These are phyloP conservation scores for Lactarius evosmus DNA, from an alignment of 768 basidiomycete species.

Conservation along the genomic window DNA sequence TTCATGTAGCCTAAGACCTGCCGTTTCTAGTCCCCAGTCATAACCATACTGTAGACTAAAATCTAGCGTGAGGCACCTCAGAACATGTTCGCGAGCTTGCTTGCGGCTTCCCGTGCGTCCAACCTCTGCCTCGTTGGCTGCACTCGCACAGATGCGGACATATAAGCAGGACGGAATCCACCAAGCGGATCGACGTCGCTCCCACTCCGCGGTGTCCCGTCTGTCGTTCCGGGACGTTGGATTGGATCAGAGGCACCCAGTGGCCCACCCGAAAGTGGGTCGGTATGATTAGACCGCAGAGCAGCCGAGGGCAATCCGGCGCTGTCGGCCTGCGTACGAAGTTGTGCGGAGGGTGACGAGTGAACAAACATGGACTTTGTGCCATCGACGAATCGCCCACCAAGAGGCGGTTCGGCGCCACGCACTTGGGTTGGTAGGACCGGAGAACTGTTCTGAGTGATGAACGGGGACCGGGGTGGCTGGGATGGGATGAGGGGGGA, in stretches of 20 bases:
- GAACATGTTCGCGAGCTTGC: conserved; percentile 89
- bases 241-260: conserved; percentile 20
- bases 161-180: conserved; percentile 53
- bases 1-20: conserved; percentile 12
- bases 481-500: conserved; percentile 4
- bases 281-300: conserved; percentile 7
- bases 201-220: conserved; percentile 17
- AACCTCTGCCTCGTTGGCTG: conserved; percentile 69
- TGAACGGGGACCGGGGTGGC: conserved; percentile 32
- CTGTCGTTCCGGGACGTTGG: conserved; percentile 22
- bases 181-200: conserved; percentile 61
- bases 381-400: conserved; percentile 67
- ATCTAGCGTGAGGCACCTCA: conserved; percentile 33
- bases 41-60: conserved; percentile 6
- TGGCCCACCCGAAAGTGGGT: conserved; percentile 27
- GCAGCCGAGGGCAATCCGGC: not conserved
- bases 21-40: conserved; percentile 3
- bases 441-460: conserved; percentile 33
- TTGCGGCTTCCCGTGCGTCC: conserved; percentile 83
- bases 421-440: conserved; percentile 33
- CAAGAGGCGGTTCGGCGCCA: conserved; percentile 50
- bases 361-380: conserved; percentile 80
- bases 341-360: conserved; percentile 40
- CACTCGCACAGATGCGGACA: conserved; percentile 72
- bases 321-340: not conserved